phyloP scores from a whole-genome alignment of 176 grass and related monocot species.

The Oryza nivara region DNA sequence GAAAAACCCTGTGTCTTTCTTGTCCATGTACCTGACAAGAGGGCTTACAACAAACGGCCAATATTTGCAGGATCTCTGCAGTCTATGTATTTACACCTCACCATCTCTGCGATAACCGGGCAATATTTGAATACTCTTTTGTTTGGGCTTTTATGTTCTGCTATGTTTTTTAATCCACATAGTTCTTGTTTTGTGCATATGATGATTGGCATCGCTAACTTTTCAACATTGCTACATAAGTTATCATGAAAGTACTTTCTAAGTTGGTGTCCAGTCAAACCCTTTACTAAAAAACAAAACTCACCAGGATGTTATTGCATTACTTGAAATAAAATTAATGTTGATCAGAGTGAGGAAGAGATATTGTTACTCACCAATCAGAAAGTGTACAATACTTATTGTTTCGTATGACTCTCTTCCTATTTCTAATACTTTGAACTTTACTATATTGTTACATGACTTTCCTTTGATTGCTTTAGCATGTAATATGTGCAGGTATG shows the following conservation, averaged over 20 bases:
- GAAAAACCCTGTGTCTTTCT: neutral
- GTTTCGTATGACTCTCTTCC: neutral
- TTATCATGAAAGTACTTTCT: neutral
- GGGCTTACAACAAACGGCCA: conserved; percentile 7
- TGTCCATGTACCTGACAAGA: conserved; percentile 1
- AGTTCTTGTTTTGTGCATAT: conserved; percentile 3
- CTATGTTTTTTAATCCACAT: neutral
- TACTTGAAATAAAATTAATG: conserved; percentile 24
- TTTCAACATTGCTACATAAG: neutral
- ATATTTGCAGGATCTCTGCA: conserved; percentile 34
- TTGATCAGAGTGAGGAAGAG: neutral
- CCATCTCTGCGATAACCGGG: neutral
- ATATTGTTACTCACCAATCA: neutral
- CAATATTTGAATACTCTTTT: neutral
- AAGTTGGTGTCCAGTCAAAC: neutral
- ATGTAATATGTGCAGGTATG: conserved; percentile 57
- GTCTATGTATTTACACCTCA: neutral
- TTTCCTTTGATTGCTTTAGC: conserved; percentile 19
- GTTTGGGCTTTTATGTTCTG: conserved; percentile 7
- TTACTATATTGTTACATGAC: conserved; percentile 8
- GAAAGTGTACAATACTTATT: neutral
- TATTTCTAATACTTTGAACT: conserved; percentile 4
- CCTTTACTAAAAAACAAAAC: neutral
- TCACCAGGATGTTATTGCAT: neutral
- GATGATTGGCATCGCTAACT: neutral